Base-by-base conservation (phyloP, 148 eudicot species). In the Talinum fruticosum region DNA sequence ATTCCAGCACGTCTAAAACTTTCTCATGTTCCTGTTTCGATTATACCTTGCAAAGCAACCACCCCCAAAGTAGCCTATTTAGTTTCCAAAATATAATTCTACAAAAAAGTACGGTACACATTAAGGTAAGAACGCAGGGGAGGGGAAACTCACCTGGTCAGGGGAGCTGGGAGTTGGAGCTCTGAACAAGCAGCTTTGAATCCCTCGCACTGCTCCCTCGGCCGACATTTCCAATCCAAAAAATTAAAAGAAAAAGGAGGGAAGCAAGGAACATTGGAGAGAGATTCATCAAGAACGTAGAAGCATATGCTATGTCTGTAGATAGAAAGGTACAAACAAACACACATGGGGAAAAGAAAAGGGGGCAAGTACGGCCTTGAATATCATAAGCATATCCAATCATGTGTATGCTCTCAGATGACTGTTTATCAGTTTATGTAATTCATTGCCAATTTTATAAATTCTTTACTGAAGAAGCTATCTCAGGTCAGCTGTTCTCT, bases 341-440 rank as follows among this genome's bases (percentile, higher is more conserved):
- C 73, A 34, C 64, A 72, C 23, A 51, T 14, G 57, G 35, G 62
- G 44, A 29, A 66, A 71, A 35, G n/a, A n/a, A n/a, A n/a, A n/a
- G n/a, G 57, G 44, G 41, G 76, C 14, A 65, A 65, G 80, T 66
- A 81, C 76, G 73, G 76, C 59, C 67, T 62, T 74, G 73, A 53
- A 72, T 36, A 73, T 67, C 78, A 72, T 72, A 81, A 57, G 69
- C 76, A 77, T 68, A 73, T 82, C 78, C 81, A 77, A 82, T 74
- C 69, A 73, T 54, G 45, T 66, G 59, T 71, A 57, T 29, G 61
- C 72, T 34, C 19, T 14, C 30, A 41, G 44, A 69, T 47, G 14
- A 69, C 68, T 80, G 82, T 69, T 70, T 14, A 61, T 68, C 68
- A 75, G 82, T 69, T 70, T 14, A 61, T 68, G 51, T 10, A 54